A percentile compares a stretch with the other conserved stretches of the same genome.
Evolutionary conservation across 2,329 filamentous ascomycete species (phyloP).

Genomic region (Colletotrichum chlorophyti): DNA sequence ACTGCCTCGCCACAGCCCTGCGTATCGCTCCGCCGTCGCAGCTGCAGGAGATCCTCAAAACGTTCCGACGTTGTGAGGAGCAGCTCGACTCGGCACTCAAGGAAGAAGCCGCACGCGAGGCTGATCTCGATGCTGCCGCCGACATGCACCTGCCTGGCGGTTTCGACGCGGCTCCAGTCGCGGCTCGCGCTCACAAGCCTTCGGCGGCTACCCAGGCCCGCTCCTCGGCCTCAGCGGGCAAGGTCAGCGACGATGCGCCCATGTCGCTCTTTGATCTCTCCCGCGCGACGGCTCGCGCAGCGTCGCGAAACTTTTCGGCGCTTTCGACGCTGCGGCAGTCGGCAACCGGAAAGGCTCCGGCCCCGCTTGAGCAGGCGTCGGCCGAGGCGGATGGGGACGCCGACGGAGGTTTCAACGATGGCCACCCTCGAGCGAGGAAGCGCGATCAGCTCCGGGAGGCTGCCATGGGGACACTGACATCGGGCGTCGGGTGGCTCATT

Average conservation of each 20-base stretch:
- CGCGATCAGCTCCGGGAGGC: slow-evolving; percentile 74
- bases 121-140: slow-evolving; percentile 71
- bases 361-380: neutral
- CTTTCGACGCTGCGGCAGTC: slow-evolving; percentile 58
- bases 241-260: slow-evolving; percentile 62
- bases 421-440: slow-evolving; percentile 62
- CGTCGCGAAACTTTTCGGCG: slow-evolving; percentile 63
- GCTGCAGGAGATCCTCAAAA: slow-evolving; percentile 76
- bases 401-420: slow-evolving; percentile 29
- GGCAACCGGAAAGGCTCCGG: slow-evolving; percentile 35
- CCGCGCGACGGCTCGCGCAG: slow-evolving; percentile 64
- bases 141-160: slow-evolving; percentile 65
- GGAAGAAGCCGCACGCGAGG: slow-evolving; percentile 71
- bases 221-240: slow-evolving; percentile 46
- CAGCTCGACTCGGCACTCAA: slow-evolving; percentile 73
- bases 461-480: slow-evolving; percentile 71
- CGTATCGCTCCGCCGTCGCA: slow-evolving; percentile 74
- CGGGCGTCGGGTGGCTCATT: slow-evolving; percentile 72
- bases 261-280: slow-evolving; percentile 72
- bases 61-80: slow-evolving; percentile 79
- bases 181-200: slow-evolving; percentile 39
- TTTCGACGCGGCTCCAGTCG: slow-evolving; percentile 48
- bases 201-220: slow-evolving; percentile 28
- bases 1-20: slow-evolving; percentile 78
- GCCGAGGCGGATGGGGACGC: slow-evolving; percentile 11